These are phyloP conservation scores for Alopecurus myosuroides DNA, from an alignment of 176 grass and related monocot species.

Conservation along the genomic window DNA sequence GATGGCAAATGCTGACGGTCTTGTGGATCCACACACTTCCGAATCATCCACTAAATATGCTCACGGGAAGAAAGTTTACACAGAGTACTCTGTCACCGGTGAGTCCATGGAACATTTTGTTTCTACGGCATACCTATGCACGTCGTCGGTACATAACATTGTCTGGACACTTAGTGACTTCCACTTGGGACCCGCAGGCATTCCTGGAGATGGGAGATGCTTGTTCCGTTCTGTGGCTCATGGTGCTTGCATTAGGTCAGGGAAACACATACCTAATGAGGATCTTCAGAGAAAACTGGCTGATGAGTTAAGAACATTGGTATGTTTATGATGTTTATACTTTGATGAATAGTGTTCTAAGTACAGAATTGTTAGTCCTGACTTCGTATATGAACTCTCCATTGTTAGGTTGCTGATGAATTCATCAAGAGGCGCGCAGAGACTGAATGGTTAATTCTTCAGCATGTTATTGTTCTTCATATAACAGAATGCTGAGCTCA, in stretches of 20 bases:
- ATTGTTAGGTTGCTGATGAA: slow-evolving; percentile 63
- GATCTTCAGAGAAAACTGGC: slow-evolving; percentile 51
- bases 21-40: slow-evolving; percentile 11
- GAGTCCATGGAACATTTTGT: not conserved
- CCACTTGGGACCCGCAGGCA: slow-evolving; percentile 38
- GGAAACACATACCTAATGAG: slow-evolving; percentile 41
- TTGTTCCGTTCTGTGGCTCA: slow-evolving; percentile 66
- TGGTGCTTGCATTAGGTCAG: slow-evolving; percentile 54
- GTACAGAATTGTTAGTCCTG: not conserved
- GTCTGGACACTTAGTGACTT: not conserved
- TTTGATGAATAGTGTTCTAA: not conserved
- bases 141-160: not conserved
- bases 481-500: not conserved
- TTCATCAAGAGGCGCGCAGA: slow-evolving; percentile 57
- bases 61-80: slow-evolving; percentile 68
- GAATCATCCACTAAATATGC: slow-evolving; percentile 24
- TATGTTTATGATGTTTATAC: slow-evolving; percentile 10
- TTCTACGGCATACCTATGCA: not conserved
- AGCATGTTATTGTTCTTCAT: not conserved
- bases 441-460: slow-evolving; percentile 59
- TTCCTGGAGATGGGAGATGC: slow-evolving; percentile 71
- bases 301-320: slow-evolving; percentile 60
- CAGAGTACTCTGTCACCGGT: slow-evolving; percentile 70
- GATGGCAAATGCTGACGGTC: slow-evolving; percentile 45
- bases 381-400: not conserved